Percentiles rank a stretch among this genome's conserved stretches.
phyloP scores from a whole-genome alignment of 306 rosid genomes.

The Urtica urens region DNA sequence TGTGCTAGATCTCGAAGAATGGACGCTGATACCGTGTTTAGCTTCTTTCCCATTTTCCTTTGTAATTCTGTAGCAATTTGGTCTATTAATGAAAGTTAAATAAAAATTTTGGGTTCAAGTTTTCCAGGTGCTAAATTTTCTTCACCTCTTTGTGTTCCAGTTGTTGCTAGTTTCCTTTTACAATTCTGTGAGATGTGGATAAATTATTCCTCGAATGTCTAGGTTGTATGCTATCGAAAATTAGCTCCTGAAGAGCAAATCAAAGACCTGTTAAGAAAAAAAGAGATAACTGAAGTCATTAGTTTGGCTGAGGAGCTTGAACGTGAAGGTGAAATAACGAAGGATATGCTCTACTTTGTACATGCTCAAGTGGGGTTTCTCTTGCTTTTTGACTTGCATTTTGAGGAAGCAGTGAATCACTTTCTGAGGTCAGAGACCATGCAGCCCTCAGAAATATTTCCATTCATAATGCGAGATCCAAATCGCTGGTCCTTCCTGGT shows the following conservation, averaged over 20 bases:
- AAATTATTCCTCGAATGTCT: slow-evolving; percentile 21
- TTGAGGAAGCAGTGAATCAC: slow-evolving; percentile 95
- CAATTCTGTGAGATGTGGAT: no score
- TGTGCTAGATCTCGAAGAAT: no score
- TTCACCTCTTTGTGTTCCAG: no score
- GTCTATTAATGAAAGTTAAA: no score
- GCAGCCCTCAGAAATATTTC: slow-evolving; percentile 96
- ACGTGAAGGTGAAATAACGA: slow-evolving; percentile 73
- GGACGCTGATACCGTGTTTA: no score
- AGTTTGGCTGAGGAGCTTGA: slow-evolving; percentile 87
- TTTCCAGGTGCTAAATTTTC: no score
- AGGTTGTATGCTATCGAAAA: slow-evolving; percentile 79
- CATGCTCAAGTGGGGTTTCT: slow-evolving; percentile 98
- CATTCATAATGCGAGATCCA: slow-evolving; percentile 91
- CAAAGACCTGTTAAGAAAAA: slow-evolving; percentile 78
- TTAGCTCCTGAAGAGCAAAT: slow-evolving; percentile 84
- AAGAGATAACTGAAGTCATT: slow-evolving; percentile 76
- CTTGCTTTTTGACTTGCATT: slow-evolving; percentile 85
- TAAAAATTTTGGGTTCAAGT: no score
- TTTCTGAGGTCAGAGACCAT: slow-evolving; percentile 78
- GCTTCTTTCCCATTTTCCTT: no score
- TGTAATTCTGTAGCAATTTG: no score
- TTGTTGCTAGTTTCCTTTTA: no score
- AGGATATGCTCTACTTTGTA: slow-evolving; percentile 81
- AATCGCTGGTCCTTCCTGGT: slow-evolving; percentile 99